These are phyloP conservation scores for Drosera capensis DNA, from an alignment of 148 eudicot species.

Conservation along the genomic window DNA sequence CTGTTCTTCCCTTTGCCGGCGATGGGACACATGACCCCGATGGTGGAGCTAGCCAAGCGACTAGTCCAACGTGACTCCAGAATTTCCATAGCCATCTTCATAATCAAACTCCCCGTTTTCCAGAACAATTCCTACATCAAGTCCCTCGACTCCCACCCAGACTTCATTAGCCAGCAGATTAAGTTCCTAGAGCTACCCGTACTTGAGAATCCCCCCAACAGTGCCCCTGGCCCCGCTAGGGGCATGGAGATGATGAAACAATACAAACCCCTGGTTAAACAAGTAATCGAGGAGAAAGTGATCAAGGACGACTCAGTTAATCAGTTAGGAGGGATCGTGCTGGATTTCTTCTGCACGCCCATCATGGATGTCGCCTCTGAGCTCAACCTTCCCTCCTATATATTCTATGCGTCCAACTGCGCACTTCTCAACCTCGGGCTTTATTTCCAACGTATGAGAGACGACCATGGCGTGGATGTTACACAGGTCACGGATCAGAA, in stretches of 20 bases:
- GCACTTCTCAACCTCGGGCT: conserved; percentile 1
- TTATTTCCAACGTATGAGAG: conserved; percentile 3
- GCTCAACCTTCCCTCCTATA: background rate
- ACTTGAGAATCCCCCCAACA: background rate
- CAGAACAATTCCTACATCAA: background rate
- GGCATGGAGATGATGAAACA: background rate
- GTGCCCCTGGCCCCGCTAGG: background rate
- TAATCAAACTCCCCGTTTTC: background rate
- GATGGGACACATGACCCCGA: conserved; percentile 4
- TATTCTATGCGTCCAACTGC: background rate
- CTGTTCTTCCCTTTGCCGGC: background rate
- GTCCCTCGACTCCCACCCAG: background rate
- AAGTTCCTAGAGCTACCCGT: background rate
- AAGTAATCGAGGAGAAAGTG: background rate
- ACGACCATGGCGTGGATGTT: conserved; percentile 8
- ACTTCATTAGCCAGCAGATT: background rate
- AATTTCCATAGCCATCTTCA: conserved; percentile 1
- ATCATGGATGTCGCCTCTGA: conserved; percentile 3
- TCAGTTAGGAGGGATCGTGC: background rate
- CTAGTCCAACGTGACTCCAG: background rate
- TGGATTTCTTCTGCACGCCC: background rate
- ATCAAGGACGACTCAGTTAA: background rate
- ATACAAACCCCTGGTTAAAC: conserved; percentile 1
- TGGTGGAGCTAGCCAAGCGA: conserved; percentile 2
- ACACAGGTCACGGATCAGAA: background rate